Evolutionary conservation across 140 eudicot species (phyloP).

Genomic region (Anethum foeniculum): DNA sequence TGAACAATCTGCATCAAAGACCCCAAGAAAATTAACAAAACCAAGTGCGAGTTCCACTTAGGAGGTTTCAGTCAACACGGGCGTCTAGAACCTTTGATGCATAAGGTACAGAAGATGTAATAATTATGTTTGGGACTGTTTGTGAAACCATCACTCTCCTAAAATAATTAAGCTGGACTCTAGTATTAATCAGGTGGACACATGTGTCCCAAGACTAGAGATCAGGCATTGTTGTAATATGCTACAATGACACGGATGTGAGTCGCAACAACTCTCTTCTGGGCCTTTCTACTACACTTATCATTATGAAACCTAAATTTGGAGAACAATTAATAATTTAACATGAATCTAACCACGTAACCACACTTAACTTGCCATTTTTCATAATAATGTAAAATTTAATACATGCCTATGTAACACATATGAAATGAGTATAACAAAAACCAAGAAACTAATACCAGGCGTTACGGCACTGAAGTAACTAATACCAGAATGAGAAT

Average conservation of each 20-base stretch:
- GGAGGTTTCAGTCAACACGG: not conserved
- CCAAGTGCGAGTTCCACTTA: not conserved
- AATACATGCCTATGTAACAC: not conserved
- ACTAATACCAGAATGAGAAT: constrained; percentile 2
- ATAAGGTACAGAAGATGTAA: not conserved
- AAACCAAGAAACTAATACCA: not conserved
- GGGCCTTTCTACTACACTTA: not conserved
- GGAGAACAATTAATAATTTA: not conserved
- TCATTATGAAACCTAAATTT: not conserved
- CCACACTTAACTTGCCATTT: not conserved
- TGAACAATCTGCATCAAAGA: not conserved
- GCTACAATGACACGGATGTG: not conserved
- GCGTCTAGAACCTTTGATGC: not conserved
- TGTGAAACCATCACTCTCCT: not conserved
- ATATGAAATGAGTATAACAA: too few species aligned
- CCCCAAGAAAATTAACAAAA: not conserved
- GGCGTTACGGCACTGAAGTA: not conserved
- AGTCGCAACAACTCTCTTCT: not conserved
- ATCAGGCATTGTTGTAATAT: not conserved
- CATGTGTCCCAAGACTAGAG: not conserved
- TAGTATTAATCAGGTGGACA: not conserved
- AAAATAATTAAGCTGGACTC: not conserved
- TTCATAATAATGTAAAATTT: not conserved
- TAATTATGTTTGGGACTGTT: not conserved
- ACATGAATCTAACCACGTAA: not conserved